Percentiles rank a stretch among this genome's conserved stretches.
These are phyloP conservation scores for Venturia nashicola DNA, from an alignment of 2,329 filamentous ascomycete genomes.

Conservation along the genomic window DNA sequence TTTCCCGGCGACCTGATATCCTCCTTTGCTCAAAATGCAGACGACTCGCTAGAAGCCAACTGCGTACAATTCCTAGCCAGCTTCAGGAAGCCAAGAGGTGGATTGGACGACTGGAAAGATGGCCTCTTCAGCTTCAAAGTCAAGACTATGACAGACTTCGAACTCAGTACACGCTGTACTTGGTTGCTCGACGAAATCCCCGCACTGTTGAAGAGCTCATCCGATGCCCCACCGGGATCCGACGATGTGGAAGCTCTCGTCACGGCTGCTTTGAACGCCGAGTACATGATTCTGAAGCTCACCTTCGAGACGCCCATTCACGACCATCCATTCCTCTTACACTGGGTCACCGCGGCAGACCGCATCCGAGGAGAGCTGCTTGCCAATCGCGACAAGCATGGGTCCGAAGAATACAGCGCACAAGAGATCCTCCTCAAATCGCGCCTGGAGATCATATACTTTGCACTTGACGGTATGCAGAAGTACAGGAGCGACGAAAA, in stretches of 20 bases:
- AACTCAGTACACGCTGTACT: neutral
- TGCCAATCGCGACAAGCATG: neutral
- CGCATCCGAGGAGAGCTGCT: neutral
- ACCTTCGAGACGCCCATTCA: conserved; percentile 19
- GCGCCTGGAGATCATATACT: neutral
- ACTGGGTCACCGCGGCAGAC: conserved; percentile 24
- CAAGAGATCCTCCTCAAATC: neutral
- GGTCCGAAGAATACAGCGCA: neutral
- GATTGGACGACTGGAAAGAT: neutral
- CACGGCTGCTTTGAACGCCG: conserved; percentile 20
- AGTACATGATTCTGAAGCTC: conserved; percentile 22
- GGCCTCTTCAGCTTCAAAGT: neutral
- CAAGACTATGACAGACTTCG: conserved; percentile 6
- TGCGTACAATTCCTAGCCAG: neutral
- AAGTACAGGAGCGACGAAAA: neutral
- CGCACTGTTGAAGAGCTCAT: neutral
- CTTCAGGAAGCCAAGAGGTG: neutral
- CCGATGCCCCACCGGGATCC: neutral
- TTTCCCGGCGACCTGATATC: neutral
- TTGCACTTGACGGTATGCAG: neutral
- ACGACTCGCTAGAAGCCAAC: neutral
- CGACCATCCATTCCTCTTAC: conserved; percentile 26
- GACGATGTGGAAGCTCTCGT: neutral
- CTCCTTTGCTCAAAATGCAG: neutral
- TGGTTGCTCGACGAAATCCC: neutral